phyloP scores from a whole-genome alignment of 140 eudicot genomes.

The Bidens hawaiensis region DNA sequence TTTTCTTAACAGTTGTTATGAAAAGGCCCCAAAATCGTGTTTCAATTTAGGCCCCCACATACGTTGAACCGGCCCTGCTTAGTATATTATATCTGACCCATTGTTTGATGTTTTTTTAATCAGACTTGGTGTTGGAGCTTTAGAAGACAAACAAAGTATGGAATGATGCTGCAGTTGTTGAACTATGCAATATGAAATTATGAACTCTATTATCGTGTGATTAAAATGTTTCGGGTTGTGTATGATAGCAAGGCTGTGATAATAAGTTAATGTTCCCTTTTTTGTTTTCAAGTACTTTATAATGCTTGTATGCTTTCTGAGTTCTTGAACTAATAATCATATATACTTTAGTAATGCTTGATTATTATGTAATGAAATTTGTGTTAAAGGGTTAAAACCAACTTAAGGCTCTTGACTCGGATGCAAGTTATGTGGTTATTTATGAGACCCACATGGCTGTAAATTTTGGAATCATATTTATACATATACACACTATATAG shows the following conservation, averaged over 20 bases:
- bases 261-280: conserved; percentile 9
- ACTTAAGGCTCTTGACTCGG: background rate
- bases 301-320: conserved; percentile 3
- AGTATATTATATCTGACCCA: conserved; percentile 15
- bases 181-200: conserved; percentile 4
- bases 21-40: no score
- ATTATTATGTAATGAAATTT: background rate
- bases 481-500: background rate
- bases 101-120: conserved; percentile 12
- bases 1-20: no score
- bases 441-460: background rate
- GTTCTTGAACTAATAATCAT: conserved; percentile 8
- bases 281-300: conserved; percentile 18
- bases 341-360: conserved; percentile 12
- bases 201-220: background rate
- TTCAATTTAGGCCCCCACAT: no score
- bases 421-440: no score
- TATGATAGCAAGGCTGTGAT: conserved; percentile 18
- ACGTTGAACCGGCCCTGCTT: no score
- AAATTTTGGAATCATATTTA: background rate
- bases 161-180: conserved; percentile 18
- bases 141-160: conserved; percentile 31
- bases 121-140: conserved; percentile 88
- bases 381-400: conserved; percentile 1
- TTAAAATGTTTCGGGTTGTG: conserved; percentile 10